These are phyloP conservation scores for Cordyceps javanica DNA, from an alignment of 2,329 filamentous ascomycete species.

Conservation along the genomic window DNA sequence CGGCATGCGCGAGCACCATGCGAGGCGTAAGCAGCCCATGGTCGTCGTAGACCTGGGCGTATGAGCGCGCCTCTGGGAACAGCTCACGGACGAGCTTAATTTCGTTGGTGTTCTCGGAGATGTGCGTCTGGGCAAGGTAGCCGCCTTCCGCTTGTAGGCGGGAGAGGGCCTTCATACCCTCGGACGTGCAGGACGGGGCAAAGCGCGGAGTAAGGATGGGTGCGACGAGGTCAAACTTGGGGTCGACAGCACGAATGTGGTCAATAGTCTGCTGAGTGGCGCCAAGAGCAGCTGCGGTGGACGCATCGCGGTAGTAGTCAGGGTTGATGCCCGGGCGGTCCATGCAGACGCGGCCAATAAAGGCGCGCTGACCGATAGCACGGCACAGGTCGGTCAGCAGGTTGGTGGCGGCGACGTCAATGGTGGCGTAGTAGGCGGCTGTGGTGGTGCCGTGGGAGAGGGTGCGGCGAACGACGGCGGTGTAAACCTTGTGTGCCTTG, in stretches of 20 bases:
- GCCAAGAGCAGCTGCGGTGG: constrained; percentile 48
- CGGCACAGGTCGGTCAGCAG: constrained; percentile 80
- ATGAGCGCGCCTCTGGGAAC: constrained; percentile 60
- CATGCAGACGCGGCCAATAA: constrained; percentile 95
- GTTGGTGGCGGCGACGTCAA: constrained; percentile 83
- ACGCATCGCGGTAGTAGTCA: constrained; percentile 72
- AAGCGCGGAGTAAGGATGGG: constrained; percentile 76
- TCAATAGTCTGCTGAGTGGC: constrained; percentile 55
- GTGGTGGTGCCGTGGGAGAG: constrained; percentile 89
- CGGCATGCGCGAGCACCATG: constrained; percentile 80
- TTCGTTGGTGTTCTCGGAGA: constrained; percentile 77
- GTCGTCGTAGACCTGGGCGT: constrained; percentile 74
- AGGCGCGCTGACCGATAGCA: constrained; percentile 74
- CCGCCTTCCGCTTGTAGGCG: constrained; percentile 54
- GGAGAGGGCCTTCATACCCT: constrained; percentile 59
- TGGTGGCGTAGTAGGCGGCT: constrained; percentile 90
- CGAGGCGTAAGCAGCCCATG: constrained; percentile 61
- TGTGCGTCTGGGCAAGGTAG: constrained; percentile 79
- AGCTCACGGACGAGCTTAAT: constrained; percentile 61
- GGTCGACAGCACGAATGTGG: constrained; percentile 64
- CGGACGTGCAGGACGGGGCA: constrained; percentile 55
- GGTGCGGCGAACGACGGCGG: constrained; percentile 69
- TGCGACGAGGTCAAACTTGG: constrained; percentile 55
- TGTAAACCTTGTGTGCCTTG: constrained; percentile 67
- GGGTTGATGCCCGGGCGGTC: constrained; percentile 62